Conservation (phyloP, 2,329 filamentous ascomycete species). For the Blastomyces percursus region DNA sequence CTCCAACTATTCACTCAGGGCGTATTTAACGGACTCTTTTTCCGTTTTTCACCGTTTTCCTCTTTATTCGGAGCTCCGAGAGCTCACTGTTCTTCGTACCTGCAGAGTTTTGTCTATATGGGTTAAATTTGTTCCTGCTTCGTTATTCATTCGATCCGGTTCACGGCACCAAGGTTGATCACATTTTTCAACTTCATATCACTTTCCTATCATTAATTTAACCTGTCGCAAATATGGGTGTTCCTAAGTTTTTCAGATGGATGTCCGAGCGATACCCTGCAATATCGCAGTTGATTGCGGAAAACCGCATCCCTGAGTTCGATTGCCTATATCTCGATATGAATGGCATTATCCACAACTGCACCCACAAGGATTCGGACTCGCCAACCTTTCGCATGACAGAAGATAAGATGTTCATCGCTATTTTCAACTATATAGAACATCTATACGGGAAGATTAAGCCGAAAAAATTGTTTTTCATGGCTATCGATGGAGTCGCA, state of each 20-base stretch:
- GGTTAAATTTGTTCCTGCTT: constrained; percentile 14
- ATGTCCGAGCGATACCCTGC: constrained; percentile 97
- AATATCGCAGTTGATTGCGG: constrained; percentile 95
- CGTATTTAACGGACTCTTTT: constrained; percentile 10
- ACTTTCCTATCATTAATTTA: constrained; percentile 3
- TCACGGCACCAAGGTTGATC: not conserved
- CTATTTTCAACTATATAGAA: constrained; percentile 99
- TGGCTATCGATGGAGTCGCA: constrained; percentile 97
- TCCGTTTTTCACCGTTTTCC: constrained; percentile 14
- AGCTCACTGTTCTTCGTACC: constrained; percentile 1
- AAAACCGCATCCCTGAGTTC: constrained; percentile 98
- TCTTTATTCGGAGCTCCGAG: constrained; percentile 9
- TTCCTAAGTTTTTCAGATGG: constrained; percentile 93
- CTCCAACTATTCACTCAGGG: constrained; percentile 8
- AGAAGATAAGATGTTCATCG: constrained; percentile 99
- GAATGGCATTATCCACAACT: constrained; percentile 99
- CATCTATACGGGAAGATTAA: constrained; percentile 98
- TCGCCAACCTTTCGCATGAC: constrained; percentile 85
- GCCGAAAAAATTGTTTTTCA: constrained; percentile 96
- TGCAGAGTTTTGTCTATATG: constrained; percentile 12
- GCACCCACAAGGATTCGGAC: constrained; percentile 92
- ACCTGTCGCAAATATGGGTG: constrained; percentile 46
- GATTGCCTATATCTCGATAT: constrained; percentile 83
- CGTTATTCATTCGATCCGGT: not conserved
- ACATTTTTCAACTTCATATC: not conserved